Evolutionary conservation across 192 early-diverging fungal genomes (phyloP), one percentile per base, ranked within the genome.

Genomic region (Backusella psychrophila): DNA sequence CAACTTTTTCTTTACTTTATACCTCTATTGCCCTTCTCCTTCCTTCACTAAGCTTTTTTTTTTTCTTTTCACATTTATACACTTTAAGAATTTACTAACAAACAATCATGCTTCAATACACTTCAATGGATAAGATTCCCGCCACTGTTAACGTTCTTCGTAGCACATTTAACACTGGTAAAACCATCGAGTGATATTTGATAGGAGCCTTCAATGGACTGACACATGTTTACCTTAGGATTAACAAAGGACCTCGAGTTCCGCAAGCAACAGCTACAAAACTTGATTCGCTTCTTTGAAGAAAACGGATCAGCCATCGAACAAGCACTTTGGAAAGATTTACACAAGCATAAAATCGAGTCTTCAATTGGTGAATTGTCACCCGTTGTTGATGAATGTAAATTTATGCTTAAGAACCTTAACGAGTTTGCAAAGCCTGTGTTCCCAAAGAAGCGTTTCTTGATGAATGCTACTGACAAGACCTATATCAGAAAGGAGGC

Each of bases 401-500:
- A 78, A 34, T 77, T 46, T 38, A 72, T 81, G 80, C 59, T 81
- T 46, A 74, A 78, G 63, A 82, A 89, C 73, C 39, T 92, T 12
- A 80, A 89, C 59, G 81, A 78, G 67, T 87, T 90, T 79, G 52
- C 78, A 17, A 82, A 78, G 46, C 85, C 90, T 11, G 69, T 75
- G 0, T 26, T 66, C 26, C 71, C 73, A 65, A 29, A 59, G 14
- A 77, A 79, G 67, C 73, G 78, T 5, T 86, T 88, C 81, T 71
- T 84, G 41, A 84, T 83, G 46, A 85, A 88, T n/a, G 53, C 86
- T 56, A 52, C 85, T 35, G 86, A 87, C 78, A 81, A 71, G 31
- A 82, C 85, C 17, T 79, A 85, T 73, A 79, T 88, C 71, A 87
- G 92, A 78, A 87, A 85, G 63, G 92, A 94, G 49, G 93, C 95